Conservation (phyloP, 495 filamentous ascomycete genomes). For the Lindgomyces ingoldianus region DNA sequence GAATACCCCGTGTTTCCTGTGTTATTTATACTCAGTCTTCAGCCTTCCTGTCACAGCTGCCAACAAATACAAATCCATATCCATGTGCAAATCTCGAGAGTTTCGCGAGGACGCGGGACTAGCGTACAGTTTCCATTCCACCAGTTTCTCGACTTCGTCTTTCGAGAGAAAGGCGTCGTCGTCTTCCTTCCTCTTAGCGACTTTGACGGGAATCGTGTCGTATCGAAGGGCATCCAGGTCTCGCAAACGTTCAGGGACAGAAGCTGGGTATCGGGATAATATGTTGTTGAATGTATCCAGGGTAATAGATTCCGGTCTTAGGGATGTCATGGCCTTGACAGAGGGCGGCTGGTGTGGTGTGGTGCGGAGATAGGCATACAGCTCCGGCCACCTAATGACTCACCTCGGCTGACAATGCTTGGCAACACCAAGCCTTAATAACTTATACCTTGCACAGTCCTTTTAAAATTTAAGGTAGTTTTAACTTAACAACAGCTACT, state of each 20-base stretch:
- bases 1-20: constrained; percentile 64
- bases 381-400: no score
- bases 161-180: constrained; percentile 31
- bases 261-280: constrained; percentile 32
- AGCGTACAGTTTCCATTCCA: constrained; percentile 77
- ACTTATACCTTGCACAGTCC: no score
- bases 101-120: no score
- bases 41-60: no score
- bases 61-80: no score
- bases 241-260: constrained; percentile 33
- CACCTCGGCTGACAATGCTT: no score
- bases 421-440: no score
- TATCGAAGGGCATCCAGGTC: constrained; percentile 39
- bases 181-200: constrained; percentile 20
- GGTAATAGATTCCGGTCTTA: constrained; percentile 26
- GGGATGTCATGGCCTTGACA: background rate
- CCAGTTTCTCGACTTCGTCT: constrained; percentile 46
- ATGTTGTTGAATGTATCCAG: constrained; percentile 27
- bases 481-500: no score
- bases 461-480: no score
- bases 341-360: background rate
- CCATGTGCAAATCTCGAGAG: no score
- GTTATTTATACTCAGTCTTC: background rate
- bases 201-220: constrained; percentile 32
- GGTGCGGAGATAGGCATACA: background rate